A percentile compares a stretch with the other conserved stretches of the same genome.
phyloP scores from a whole-genome alignment of 73 alveolate genomes.

The Tetrahymena elliotti region DNA sequence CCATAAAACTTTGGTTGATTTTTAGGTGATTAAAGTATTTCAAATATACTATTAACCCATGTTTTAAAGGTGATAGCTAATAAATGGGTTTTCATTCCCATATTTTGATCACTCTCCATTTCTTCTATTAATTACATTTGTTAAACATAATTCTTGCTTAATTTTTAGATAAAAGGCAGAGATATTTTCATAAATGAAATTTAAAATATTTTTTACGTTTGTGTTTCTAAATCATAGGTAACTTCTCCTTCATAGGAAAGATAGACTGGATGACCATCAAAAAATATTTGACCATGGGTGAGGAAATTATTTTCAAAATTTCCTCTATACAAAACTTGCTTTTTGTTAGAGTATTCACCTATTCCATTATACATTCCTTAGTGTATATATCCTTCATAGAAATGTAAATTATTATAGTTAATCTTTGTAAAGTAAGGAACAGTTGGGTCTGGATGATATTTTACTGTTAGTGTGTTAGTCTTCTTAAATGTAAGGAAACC shows the following conservation, averaged over 20 bases:
- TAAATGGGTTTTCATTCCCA: no score
- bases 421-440: not conserved
- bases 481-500: not conserved
- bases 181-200: not conserved
- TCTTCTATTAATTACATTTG: no score
- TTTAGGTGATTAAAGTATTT: no score
- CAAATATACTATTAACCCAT: no score
- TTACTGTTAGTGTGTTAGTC: not conserved
- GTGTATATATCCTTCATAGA: not conserved
- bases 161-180: no score
- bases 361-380: not conserved
- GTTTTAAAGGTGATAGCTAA: no score
- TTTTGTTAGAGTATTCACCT: not conserved
- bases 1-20: no score
- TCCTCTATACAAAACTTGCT: not conserved
- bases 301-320: not conserved
- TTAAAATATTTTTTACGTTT: not conserved
- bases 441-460: not conserved
- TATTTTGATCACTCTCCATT: no score
- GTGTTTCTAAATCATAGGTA: not conserved
- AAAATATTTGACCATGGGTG: not conserved
- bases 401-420: not conserved
- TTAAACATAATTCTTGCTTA: no score
- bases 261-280: not conserved
- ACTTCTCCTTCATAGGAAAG: not conserved